Evolutionary conservation across 495 filamentous ascomycete species (phyloP).

Genomic region (Chlorociboria aeruginascens): DNA sequence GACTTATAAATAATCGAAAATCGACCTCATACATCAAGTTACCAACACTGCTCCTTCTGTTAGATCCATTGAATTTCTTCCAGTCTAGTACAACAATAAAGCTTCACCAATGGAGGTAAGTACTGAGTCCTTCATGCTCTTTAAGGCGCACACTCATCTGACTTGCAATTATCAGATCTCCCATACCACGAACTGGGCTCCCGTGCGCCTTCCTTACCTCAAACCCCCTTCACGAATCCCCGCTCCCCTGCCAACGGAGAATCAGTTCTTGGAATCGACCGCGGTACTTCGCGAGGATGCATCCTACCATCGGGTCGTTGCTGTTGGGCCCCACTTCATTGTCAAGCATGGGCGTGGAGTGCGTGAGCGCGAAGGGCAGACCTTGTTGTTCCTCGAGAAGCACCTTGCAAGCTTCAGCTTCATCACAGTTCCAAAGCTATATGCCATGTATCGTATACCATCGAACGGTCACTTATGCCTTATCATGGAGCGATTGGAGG

Average conservation of each 20-base stretch:
- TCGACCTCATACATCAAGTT: too few species aligned
- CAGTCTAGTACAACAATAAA: background rate
- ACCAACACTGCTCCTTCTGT: too few species aligned
- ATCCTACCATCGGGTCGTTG: conserved; percentile 1
- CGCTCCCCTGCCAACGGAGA: conserved; percentile 1
- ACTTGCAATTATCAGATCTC: background rate
- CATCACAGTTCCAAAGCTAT: conserved; percentile 11
- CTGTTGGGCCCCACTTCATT: conserved; percentile 8
- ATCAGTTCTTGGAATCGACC: conserved; percentile 1
- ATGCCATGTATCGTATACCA: conserved; percentile 16
- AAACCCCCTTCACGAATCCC: conserved; percentile 3
- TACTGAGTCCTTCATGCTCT: background rate
- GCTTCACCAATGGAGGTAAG: conserved; percentile 1
- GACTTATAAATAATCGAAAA: too few species aligned
- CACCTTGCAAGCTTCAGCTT: background rate
- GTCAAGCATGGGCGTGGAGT: conserved; percentile 9
- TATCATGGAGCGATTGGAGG: conserved; percentile 10
- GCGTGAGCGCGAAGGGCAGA: conserved; percentile 11
- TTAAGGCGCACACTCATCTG: background rate
- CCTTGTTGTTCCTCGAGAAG: conserved; percentile 13
- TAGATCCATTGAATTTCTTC: too few species aligned
- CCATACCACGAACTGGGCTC: background rate
- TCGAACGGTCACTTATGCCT: conserved; percentile 13
- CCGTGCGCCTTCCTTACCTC: conserved; percentile 3
- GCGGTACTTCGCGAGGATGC: background rate